Evolutionary conservation across 148 eudicot species (phyloP).

Genomic region (Chenopodium suecicum): DNA sequence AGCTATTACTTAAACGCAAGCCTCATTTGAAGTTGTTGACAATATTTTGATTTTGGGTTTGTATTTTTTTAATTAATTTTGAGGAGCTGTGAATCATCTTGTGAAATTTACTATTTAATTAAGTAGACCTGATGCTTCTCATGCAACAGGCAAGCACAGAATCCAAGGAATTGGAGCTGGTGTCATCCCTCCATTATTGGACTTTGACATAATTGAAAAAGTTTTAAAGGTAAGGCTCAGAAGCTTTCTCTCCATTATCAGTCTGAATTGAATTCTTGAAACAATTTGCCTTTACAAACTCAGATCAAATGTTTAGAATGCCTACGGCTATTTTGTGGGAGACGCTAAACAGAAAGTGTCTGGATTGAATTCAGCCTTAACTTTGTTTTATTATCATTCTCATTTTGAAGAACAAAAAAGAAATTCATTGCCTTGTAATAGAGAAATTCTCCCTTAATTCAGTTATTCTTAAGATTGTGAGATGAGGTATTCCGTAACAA

Average conservation of each 20-base stretch:
- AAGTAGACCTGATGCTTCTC: background rate
- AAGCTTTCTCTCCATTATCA: background rate
- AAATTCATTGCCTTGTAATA: too few relatives aligned
- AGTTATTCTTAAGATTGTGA: too few relatives aligned
- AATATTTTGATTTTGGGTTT: background rate
- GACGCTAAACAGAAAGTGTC: too few relatives aligned
- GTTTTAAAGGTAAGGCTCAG: conserved; percentile 45
- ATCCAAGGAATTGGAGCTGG: conserved; percentile 90
- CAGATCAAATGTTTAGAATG: background rate
- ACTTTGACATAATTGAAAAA: conserved; percentile 56
- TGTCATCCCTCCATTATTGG: conserved; percentile 52
- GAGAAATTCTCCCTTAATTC: too few relatives aligned
- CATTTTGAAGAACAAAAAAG: too few relatives aligned
- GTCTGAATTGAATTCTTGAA: background rate
- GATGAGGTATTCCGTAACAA: too few relatives aligned
- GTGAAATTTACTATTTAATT: background rate
- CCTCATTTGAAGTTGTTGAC: background rate
- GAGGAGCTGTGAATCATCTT: background rate
- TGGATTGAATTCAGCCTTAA: too few relatives aligned
- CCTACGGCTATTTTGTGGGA: too few relatives aligned
- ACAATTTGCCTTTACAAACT: background rate
- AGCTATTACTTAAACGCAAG: background rate
- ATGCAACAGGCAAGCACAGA: conserved; percentile 56
- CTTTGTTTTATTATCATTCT: too few relatives aligned
- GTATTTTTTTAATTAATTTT: background rate